Base-by-base conservation (phyloP, 768 basidiomycete species). In the Roridomyces roridus region DNA sequence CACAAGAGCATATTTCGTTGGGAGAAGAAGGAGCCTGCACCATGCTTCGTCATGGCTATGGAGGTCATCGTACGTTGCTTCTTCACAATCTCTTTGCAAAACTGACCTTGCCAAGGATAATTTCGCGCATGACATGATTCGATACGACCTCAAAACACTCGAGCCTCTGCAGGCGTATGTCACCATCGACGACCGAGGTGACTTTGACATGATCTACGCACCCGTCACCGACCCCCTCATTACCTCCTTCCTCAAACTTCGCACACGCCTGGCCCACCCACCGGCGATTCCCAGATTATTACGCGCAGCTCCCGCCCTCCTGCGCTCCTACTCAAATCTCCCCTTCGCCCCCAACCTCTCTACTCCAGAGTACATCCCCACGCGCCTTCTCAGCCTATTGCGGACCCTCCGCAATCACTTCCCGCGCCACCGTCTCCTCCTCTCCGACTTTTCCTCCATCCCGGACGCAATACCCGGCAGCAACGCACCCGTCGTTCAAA, bases 401-500 rank as follows among this genome's bases (percentile, higher is more conserved):
- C 86, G 88, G 67, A 85, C 88, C 6, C 83, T 99, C 10, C 85
- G 94, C 51, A 80, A 79, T 29, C 78, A 90, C 67, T 96, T 99
- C 69, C 96, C 97, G 7, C 85, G 88, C 5, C 96, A 98, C 73
- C 88, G 95, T n/a, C 83, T 98, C 26, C 84, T 99, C 44, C 83
- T 98, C 44, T 91, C 94, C 39, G 97, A 99, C 75, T 99, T 99
- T 68, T 88, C 87, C 36, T 83, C 85, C 9, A 74, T 99, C 15
- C 94, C 95, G 0, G 92, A 98, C 59, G 80, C 93, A 0, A 87
- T 98, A 10, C 81, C 84, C 2, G 94, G 93, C 1, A 65, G 79
- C 62, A 81, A 81, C 57, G 92, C 91, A 5, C 97, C 97, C 11
- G 97, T 98, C 21, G 97, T 98, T 21, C 97, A 99, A 75, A 98